phyloP scores from a whole-genome alignment of 768 basidiomycete species.

The Boletus vinaceobasis region DNA sequence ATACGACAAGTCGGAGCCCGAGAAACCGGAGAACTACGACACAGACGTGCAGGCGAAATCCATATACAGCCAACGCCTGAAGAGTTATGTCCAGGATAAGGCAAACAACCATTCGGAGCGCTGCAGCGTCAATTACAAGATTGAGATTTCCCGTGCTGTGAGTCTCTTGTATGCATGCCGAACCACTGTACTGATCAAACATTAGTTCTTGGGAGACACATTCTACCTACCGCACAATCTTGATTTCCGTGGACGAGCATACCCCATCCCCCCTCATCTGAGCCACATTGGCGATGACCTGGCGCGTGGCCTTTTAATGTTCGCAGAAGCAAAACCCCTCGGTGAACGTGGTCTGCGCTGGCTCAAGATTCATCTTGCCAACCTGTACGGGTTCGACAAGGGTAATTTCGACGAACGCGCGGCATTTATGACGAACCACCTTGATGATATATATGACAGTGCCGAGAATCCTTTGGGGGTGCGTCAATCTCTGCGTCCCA shows the following conservation, averaged over 20 bases:
- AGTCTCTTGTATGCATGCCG: conserved; percentile 27
- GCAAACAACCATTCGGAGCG: conserved; percentile 87
- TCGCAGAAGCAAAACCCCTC: conserved; percentile 75
- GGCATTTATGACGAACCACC: conserved; percentile 63
- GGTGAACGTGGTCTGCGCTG: conserved; percentile 84
- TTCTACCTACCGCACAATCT: conserved; percentile 95
- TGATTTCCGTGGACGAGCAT: conserved; percentile 96
- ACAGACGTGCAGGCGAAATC: conserved; percentile 54
- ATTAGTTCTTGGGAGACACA: conserved; percentile 77
- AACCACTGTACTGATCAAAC: not conserved
- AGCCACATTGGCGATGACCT: conserved; percentile 96
- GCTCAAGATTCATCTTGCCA: conserved; percentile 94
- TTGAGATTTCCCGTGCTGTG: conserved; percentile 92
- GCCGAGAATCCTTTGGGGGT: conserved; percentile 78
- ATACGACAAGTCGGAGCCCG: conserved; percentile 64
- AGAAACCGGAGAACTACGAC: conserved; percentile 39
- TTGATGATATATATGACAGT: conserved; percentile 79
- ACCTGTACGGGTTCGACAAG: conserved; percentile 93
- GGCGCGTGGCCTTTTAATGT: conserved; percentile 79
- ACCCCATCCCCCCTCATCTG: conserved; percentile 93
- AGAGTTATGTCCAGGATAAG: conserved; percentile 52
- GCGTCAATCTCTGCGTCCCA: conserved; percentile 20
- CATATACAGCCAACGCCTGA: conserved; percentile 54
- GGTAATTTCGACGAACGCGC: conserved; percentile 92
- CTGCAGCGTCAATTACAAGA: conserved; percentile 92